A percentile compares a stretch with the other conserved stretches of the same genome.
Evolutionary conservation across 2,329 filamentous ascomycete species (phyloP).

Genomic region (Alternaria angustiovoidea): DNA sequence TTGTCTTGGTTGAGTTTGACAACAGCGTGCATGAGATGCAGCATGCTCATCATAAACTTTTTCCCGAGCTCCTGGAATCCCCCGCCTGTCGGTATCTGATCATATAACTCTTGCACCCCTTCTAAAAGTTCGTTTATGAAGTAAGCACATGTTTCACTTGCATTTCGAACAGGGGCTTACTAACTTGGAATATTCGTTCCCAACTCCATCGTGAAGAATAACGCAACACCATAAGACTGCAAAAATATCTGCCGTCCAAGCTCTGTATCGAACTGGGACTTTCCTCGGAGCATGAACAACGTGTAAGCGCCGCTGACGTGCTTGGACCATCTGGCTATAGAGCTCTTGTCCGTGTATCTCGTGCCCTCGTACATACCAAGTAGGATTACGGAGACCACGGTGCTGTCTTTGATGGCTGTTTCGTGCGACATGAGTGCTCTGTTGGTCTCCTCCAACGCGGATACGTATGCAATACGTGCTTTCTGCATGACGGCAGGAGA

Average conservation of each 20-base stretch:
- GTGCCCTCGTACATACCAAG: conserved; percentile 48
- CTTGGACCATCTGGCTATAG: conserved; percentile 41
- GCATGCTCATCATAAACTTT: conserved; percentile 29
- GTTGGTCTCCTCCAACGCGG: conserved; percentile 37
- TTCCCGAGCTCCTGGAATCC: conserved; percentile 18
- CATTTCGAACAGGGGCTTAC: not conserved
- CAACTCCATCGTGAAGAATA: conserved; percentile 34
- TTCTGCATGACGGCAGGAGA: conserved; percentile 31
- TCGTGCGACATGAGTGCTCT: conserved; percentile 26
- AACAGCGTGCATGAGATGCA: conserved; percentile 31
- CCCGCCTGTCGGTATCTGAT: conserved; percentile 1
- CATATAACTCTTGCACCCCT: conserved; percentile 34
- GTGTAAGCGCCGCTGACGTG: conserved; percentile 46
- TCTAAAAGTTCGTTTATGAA: conserved; percentile 17
- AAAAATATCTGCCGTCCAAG: conserved; percentile 38
- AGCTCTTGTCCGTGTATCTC: conserved; percentile 34
- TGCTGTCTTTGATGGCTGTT: conserved; percentile 35
- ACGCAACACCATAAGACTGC: conserved; percentile 38
- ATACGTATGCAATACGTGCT: conserved; percentile 35
- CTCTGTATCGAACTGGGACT: conserved; percentile 30
- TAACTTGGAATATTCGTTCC: conserved; percentile 10
- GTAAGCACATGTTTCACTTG: not conserved
- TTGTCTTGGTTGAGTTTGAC: conserved; percentile 33
- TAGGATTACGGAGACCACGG: conserved; percentile 41
- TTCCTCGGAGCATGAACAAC: conserved; percentile 44